Percentiles rank a stretch among this genome's conserved stretches.
These are phyloP conservation scores for Penicillium verrucosum DNA, from an alignment of 2,329 filamentous ascomycete species.

Conservation along the genomic window DNA sequence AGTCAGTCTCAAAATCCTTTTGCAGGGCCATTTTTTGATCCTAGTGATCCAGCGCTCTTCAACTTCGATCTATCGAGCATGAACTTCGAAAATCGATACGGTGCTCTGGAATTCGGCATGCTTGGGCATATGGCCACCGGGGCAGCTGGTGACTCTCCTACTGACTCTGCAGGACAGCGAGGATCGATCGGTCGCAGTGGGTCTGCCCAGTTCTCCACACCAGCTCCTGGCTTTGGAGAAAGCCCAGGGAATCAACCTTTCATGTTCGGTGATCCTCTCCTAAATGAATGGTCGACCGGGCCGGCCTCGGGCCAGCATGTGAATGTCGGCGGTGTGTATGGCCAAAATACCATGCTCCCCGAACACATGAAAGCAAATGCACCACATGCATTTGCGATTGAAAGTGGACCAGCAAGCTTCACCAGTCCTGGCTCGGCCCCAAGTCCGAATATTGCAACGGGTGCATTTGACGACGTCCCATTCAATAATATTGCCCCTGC, in stretches of 20 bases:
- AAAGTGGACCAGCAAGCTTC: slow-evolving; percentile 54
- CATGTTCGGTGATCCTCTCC: slow-evolving; percentile 45
- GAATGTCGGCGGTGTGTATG: slow-evolving; percentile 37
- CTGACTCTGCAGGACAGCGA: slow-evolving; percentile 54
- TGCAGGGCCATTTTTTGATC: slow-evolving; percentile 69
- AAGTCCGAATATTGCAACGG: slow-evolving; percentile 48
- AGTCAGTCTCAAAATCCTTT: slow-evolving; percentile 44
- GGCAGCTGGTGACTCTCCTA: slow-evolving; percentile 74
- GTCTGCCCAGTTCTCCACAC: slow-evolving; percentile 41
- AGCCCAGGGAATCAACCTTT: slow-evolving; percentile 46
- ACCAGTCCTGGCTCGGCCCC: slow-evolving; percentile 58
- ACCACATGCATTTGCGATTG: slow-evolving; percentile 61
- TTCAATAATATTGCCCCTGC: slow-evolving; percentile 22
- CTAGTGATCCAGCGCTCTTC: slow-evolving; percentile 86
- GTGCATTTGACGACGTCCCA: slow-evolving; percentile 41
- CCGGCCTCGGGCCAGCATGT: slow-evolving; percentile 35
- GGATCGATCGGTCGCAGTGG: slow-evolving; percentile 46
- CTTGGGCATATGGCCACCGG: slow-evolving; percentile 94
- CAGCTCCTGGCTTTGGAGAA: slow-evolving; percentile 43
- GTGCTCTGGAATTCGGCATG: slow-evolving; percentile 92
- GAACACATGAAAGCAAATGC: slow-evolving; percentile 46
- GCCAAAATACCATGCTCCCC: slow-evolving; percentile 35
- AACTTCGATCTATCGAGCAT: slow-evolving; percentile 94
- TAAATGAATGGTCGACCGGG: slow-evolving; percentile 46
- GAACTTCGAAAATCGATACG: slow-evolving; percentile 95